Evolutionary conservation across 106 monocot genomes (phyloP).

Genomic region (Dendrobium catenatum): DNA sequence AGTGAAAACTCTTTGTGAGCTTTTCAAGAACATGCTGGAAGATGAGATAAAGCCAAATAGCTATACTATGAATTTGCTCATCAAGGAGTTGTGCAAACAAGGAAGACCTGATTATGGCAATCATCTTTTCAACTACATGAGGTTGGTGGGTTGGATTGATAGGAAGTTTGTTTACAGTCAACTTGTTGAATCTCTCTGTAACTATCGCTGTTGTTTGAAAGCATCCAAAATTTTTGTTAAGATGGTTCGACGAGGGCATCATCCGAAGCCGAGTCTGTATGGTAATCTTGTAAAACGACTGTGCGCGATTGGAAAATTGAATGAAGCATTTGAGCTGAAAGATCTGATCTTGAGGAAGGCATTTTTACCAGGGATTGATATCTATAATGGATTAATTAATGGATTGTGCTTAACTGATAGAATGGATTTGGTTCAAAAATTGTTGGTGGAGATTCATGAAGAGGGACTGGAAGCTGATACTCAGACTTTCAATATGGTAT

Average conservation of each 20-base stretch:
- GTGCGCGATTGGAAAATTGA: slow-evolving; percentile 9
- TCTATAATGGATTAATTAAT: slow-evolving; percentile 15
- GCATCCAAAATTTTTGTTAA: slow-evolving; percentile 17
- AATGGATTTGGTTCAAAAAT: slow-evolving; percentile 17
- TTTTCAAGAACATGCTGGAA: slow-evolving; percentile 16
- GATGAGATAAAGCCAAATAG: slow-evolving; percentile 16
- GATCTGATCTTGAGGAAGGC: slow-evolving; percentile 8
- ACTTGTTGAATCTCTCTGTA: slow-evolving; percentile 14
- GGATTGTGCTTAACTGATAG: slow-evolving; percentile 11
- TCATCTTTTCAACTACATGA: slow-evolving; percentile 16
- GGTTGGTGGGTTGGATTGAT: slow-evolving; percentile 14
- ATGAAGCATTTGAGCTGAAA: slow-evolving; percentile 17
- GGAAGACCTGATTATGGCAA: slow-evolving; percentile 23
- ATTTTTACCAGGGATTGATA: slow-evolving; percentile 3
- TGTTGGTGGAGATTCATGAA: slow-evolving; percentile 2
- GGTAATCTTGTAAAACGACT: slow-evolving; percentile 3
- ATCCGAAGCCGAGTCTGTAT: slow-evolving; percentile 9
- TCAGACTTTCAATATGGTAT: slow-evolving; percentile 4
- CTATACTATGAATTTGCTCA: slow-evolving; percentile 20
- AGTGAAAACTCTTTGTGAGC: neutral
- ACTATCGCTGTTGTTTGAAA: slow-evolving; percentile 18
- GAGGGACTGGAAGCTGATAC: slow-evolving; percentile 1
- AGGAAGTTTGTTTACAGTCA: slow-evolving; percentile 18
- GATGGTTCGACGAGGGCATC: slow-evolving; percentile 24
- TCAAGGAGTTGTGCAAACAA: slow-evolving; percentile 20